Conservation (phyloP, 1,139 yeast genomes). For the Blastobotrys buckinghamii region DNA sequence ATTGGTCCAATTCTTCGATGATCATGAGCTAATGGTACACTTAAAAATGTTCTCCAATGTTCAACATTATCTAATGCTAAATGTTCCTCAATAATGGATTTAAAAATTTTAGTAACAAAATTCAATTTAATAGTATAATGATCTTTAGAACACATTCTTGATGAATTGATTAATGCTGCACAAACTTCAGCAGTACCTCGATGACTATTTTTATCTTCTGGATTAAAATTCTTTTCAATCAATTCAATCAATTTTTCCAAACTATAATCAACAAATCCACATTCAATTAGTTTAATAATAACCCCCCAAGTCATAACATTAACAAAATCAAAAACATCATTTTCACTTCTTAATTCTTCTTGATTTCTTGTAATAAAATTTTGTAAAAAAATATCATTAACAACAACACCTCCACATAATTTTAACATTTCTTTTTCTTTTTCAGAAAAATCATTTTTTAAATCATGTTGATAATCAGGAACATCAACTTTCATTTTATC, state of each 20-base stretch:
- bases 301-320: conserved; percentile 24
- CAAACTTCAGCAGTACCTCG: conserved; percentile 36
- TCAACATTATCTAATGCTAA: conserved; percentile 70
- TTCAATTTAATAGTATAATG: conserved; percentile 28
- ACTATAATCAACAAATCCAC: conserved; percentile 17
- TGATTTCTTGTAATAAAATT: conserved; percentile 43
- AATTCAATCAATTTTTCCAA: conserved; percentile 22
- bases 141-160: conserved; percentile 20
- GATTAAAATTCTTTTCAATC: conserved; percentile 20
- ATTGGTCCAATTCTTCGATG: conserved; percentile 62
- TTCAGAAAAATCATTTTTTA: conserved; percentile 36
- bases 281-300: conserved; percentile 24
- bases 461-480: conserved; percentile 13
- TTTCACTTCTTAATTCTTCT: conserved; percentile 32
- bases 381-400: conserved; percentile 56
- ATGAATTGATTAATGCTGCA: conserved; percentile 30
- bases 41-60: conserved; percentile 72
- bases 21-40: conserved; percentile 55
- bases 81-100: conserved; percentile 50
- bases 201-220: conserved; percentile 33
- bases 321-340: conserved; percentile 29
- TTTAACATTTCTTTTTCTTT: conserved; percentile 40
- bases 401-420: conserved; percentile 42
- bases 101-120: conserved; percentile 48
- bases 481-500: conserved; percentile 46